phyloP scores from a whole-genome alignment of 345 rosid species.

The Hirschfeldia incana region DNA sequence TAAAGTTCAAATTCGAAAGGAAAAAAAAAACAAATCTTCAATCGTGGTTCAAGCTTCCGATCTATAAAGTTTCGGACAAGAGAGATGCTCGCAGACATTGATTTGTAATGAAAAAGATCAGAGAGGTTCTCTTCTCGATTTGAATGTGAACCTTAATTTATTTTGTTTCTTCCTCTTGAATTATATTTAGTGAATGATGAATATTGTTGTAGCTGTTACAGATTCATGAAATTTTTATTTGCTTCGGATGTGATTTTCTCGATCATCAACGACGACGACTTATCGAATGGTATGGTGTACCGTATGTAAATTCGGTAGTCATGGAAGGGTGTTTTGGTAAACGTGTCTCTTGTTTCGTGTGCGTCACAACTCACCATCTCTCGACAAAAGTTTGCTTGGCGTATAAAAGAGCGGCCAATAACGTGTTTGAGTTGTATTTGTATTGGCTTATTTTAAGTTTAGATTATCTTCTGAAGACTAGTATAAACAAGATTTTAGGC shows the following conservation, averaged over 20 bases:
- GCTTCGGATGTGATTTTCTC: constrained; percentile 20
- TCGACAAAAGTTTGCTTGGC: constrained; percentile 26
- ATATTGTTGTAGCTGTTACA: constrained; percentile 24
- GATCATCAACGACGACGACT: background rate
- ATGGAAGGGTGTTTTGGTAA: constrained; percentile 26
- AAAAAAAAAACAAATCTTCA: constrained; percentile 7
- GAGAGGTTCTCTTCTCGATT: constrained; percentile 24
- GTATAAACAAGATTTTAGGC: background rate
- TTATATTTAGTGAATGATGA: constrained; percentile 35
- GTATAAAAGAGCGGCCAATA: constrained; percentile 8
- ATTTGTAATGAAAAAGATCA: constrained; percentile 34
- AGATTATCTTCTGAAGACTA: background rate
- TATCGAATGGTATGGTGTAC: constrained; percentile 16
- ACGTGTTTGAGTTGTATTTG: constrained; percentile 22
- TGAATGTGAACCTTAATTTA: constrained; percentile 20
- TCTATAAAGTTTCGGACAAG: constrained; percentile 13
- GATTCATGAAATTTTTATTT: constrained; percentile 21
- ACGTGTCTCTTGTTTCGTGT: constrained; percentile 32
- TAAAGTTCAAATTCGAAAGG: background rate
- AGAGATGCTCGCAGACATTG: constrained; percentile 33
- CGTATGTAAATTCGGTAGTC: constrained; percentile 16
- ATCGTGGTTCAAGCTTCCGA: constrained; percentile 33
- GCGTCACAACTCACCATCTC: constrained; percentile 28
- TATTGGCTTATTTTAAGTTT: background rate
- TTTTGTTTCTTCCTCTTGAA: background rate